Percentiles rank a stretch among this genome's conserved stretches.
These are phyloP conservation scores for Nemania abortiva DNA, from an alignment of 2,329 filamentous ascomycete species.

Conservation along the genomic window DNA sequence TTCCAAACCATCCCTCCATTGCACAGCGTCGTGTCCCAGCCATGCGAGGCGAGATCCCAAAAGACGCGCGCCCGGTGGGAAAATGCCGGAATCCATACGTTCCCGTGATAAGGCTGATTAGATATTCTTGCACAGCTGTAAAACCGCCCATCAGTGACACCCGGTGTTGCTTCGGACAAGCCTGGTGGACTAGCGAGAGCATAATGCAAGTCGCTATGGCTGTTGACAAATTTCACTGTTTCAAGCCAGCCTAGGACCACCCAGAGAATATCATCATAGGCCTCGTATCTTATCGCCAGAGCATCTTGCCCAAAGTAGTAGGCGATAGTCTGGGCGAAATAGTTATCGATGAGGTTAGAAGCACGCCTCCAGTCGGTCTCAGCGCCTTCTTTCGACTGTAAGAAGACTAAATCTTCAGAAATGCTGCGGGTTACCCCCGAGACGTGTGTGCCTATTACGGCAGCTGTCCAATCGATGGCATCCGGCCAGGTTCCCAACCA, in stretches of 20 bases:
- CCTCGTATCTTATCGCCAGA: conserved; percentile 77
- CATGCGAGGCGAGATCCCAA: conserved; percentile 81
- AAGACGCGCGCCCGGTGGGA: conserved; percentile 87
- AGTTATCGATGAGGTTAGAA: conserved; percentile 84
- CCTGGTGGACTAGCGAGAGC: conserved; percentile 39
- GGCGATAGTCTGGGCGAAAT: conserved; percentile 80
- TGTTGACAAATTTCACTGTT: conserved; percentile 78
- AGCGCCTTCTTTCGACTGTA: conserved; percentile 51
- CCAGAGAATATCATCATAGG: conserved; percentile 96
- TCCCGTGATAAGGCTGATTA: conserved; percentile 77
- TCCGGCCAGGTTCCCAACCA: conserved; percentile 86
- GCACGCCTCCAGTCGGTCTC: conserved; percentile 62
- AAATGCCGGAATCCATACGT: conserved; percentile 79
- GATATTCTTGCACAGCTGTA: conserved; percentile 41
- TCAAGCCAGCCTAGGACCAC: conserved; percentile 93
- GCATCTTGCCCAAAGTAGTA: conserved; percentile 92
- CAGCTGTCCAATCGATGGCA: conserved; percentile 93
- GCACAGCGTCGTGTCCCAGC: conserved; percentile 87
- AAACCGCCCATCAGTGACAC: conserved; percentile 45
- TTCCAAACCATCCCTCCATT: conserved; percentile 94
- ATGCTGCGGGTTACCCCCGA: conserved; percentile 79
- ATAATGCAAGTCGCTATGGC: conserved; percentile 76
- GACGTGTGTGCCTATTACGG: conserved; percentile 84
- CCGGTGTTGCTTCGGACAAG: conserved; percentile 33
- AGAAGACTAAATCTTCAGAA: conserved; percentile 66